Base-by-base conservation (phyloP, 768 basidiomycete genomes). In the Royoungia palumana region DNA sequence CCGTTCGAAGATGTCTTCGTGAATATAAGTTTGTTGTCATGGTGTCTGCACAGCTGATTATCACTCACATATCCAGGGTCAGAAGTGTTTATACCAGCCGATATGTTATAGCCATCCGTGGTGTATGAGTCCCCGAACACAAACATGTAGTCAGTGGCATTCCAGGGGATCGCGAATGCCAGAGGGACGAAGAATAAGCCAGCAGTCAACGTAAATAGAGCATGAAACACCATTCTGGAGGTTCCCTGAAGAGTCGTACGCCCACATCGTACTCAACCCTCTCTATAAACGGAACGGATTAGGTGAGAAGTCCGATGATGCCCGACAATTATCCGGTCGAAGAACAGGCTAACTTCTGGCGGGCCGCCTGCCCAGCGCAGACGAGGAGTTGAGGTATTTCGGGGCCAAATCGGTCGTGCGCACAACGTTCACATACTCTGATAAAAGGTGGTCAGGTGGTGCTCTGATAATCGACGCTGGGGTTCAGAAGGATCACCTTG, bases 51-150 rank as follows among this genome's bases (percentile, higher is more conserved):
- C 6, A 22, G 13, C 30, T 11, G 16, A n/a, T 10, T 13, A 21
- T 37, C 24, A 64, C 76, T 60, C 59, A 82, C 81, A 51, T 70
- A 74, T 36, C 75, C 74, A 13, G 81, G 80, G 35, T 68, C 70
- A 6, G 75, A 70, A 1, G 81, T 79, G 51, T 78, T 55, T 13
- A 82, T 65, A 7, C 81, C 81, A 9, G 72, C 74, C 16, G 81
- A 78, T 44, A 83, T 71, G 53, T 83, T 82, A 59, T 74, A 84
- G 9, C 82, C 81, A 46, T 77, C 74, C 5, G 78, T 67, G 1
- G 79, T 80, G 61, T 84, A 84, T 1, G 80, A 83, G 55, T 84
- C 82, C 10, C 82, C 83, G 54, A 84, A 84, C 2, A 76, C 71
- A 53, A 85, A 79, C 43, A 83, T 55, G 57, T 74, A 82, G 53